Evolutionary conservation across 176 grass and related monocot genomes (phyloP).

Genomic region (Guadua angustifolia): DNA sequence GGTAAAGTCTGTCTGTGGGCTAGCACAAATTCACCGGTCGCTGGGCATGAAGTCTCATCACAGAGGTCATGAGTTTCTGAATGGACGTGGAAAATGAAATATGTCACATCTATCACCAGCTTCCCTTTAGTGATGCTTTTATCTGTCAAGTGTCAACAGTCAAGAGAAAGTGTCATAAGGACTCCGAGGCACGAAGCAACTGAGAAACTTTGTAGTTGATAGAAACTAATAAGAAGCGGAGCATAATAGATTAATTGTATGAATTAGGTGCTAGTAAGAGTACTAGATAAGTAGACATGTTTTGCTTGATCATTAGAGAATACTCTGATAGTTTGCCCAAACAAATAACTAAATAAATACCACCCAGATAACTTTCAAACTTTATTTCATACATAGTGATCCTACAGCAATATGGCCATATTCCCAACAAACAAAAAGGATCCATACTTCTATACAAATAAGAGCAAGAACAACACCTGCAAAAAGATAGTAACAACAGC

Average conservation of each 20-base stretch:
- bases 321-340: not conserved
- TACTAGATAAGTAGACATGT: not conserved
- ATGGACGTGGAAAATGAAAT: slow-evolving; percentile 69
- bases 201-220: not conserved
- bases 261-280: not conserved
- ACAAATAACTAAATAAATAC: slow-evolving; percentile 17
- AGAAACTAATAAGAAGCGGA: not conserved
- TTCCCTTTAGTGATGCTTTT: slow-evolving; percentile 55
- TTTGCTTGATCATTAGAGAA: not conserved
- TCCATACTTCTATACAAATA: not conserved
- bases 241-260: not conserved
- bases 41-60: slow-evolving; percentile 63
- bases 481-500: not conserved
- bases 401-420: not conserved
- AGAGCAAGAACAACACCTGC: not conserved
- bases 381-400: not conserved
- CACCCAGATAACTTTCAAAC: not conserved
- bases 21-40: slow-evolving; percentile 53
- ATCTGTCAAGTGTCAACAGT: slow-evolving; percentile 58
- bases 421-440: not conserved
- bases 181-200: not conserved
- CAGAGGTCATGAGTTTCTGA: slow-evolving; percentile 80
- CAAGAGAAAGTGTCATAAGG: slow-evolving; percentile 2
- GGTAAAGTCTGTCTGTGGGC: slow-evolving; percentile 52
- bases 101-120: slow-evolving; percentile 69